Evolutionary conservation across 805 yeast species (phyloP).

Genomic region (Trichomonascus vanleenenianus): DNA sequence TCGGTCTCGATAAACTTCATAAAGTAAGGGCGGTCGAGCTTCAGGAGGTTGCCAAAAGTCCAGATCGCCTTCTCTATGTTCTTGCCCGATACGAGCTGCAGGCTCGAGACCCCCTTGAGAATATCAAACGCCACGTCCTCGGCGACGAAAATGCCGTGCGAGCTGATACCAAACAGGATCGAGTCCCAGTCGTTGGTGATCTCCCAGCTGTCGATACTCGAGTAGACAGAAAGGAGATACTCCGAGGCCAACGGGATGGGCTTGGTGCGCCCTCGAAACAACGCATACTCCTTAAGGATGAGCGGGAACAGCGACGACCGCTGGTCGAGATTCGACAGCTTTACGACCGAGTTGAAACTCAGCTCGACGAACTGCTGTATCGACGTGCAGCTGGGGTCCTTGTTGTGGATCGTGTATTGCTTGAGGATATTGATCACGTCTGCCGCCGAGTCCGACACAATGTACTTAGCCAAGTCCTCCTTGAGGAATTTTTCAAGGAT

Average conservation of each 20-base stretch:
- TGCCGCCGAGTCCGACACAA: conserved; percentile 9
- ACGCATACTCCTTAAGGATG: conserved; percentile 5
- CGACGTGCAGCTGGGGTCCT: not conserved
- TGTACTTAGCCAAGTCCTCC: conserved; percentile 6
- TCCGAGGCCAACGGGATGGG: conserved; percentile 8
- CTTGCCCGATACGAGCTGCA: conserved; percentile 5
- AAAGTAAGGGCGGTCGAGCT: conserved; percentile 8
- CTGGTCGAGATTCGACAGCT: conserved; percentile 6
- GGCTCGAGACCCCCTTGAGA: conserved; percentile 5
- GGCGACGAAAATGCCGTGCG: conserved; percentile 13
- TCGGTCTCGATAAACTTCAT: conserved; percentile 7
- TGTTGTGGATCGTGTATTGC: conserved; percentile 3
- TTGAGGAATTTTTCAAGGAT: conserved; percentile 4
- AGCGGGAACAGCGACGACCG: conserved; percentile 8
- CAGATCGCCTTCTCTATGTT: conserved; percentile 6
- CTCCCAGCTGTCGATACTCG: conserved; percentile 8
- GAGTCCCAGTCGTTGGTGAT: conserved; percentile 9
- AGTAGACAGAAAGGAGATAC: conserved; percentile 6
- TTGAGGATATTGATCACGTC: conserved; percentile 7
- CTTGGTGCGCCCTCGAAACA: conserved; percentile 4
- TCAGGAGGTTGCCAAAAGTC: conserved; percentile 7
- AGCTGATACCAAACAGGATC: conserved; percentile 9
- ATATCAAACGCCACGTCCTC: conserved; percentile 11
- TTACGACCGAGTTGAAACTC: conserved; percentile 7
- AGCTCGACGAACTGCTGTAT: conserved; percentile 6